These are phyloP conservation scores for Silene conica DNA, from an alignment of 148 eudicot species.

Conservation along the genomic window DNA sequence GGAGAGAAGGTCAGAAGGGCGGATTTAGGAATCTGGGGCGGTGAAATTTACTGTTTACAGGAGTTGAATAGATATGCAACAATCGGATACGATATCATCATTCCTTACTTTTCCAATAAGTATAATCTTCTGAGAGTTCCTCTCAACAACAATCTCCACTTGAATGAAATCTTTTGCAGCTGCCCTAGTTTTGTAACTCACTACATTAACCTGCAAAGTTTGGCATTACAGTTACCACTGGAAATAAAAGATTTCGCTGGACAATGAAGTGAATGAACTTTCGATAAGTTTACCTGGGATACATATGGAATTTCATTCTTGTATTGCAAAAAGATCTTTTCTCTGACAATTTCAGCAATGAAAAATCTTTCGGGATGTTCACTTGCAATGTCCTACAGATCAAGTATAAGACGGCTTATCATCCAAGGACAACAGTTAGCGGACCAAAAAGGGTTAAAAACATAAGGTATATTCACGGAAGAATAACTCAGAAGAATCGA, in stretches of 20 bases:
- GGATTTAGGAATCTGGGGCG: background rate
- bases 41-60: background rate
- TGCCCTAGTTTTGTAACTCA: slow-evolving; percentile 82
- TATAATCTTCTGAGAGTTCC: slow-evolving; percentile 85
- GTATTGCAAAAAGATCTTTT: slow-evolving; percentile 91
- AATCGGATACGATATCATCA: background rate
- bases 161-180: slow-evolving; percentile 91
- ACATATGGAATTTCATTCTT: slow-evolving; percentile 97
- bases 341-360: slow-evolving; percentile 84
- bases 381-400: slow-evolving; percentile 73
- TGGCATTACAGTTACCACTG: background rate
- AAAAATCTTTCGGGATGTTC: slow-evolving; percentile 99
- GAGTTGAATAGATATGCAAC: background rate
- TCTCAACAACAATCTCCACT: slow-evolving; percentile 92
- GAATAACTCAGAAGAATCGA: slow-evolving; percentile 6
- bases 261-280: background rate
- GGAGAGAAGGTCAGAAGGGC: too few relatives aligned
- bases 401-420: background rate
- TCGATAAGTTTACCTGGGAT: slow-evolving; percentile 56
- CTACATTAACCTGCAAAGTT: slow-evolving; percentile 71
- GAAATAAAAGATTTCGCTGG: background rate
- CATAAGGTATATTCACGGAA: background rate
- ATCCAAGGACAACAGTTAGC: background rate
- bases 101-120: slow-evolving; percentile 81
- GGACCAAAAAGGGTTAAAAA: background rate